These are phyloP conservation scores for Phytopythium boreale DNA, from an alignment of 352 stramenopile species.

Conservation along the genomic window DNA sequence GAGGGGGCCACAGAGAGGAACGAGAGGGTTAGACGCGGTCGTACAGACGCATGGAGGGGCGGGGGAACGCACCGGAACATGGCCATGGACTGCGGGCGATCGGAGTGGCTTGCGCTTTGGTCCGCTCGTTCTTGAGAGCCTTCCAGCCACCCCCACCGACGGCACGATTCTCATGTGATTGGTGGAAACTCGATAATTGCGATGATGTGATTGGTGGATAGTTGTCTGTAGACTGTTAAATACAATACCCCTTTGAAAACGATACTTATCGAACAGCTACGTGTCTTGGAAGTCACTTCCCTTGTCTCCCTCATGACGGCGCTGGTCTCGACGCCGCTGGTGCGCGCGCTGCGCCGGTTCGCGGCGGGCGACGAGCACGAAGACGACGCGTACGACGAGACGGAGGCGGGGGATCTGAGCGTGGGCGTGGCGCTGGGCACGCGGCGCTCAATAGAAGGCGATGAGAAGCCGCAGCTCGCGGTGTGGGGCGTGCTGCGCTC, in stretches of 20 bases:
- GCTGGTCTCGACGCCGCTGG: slow-evolving; percentile 26
- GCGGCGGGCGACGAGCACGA: slow-evolving; percentile 14
- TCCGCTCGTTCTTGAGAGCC: background rate
- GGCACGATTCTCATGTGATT: background rate
- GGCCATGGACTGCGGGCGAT: background rate
- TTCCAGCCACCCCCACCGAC: background rate
- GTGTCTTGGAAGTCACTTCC: no score
- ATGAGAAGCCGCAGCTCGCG: slow-evolving; percentile 9
- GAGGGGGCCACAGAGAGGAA: background rate
- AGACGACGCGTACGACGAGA: background rate
- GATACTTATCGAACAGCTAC: background rate
- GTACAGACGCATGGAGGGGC: background rate
- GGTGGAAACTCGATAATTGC: background rate
- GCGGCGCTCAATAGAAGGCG: slow-evolving; percentile 5
- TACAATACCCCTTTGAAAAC: background rate
- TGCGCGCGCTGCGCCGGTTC: slow-evolving; percentile 36
- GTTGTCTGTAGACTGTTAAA: background rate
- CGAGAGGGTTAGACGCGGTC: background rate
- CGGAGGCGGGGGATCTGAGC: slow-evolving; percentile 4
- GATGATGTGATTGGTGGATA: background rate
- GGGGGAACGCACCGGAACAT: slow-evolving; percentile 3
- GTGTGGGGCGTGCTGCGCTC: slow-evolving; percentile 24
- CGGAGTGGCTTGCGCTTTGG: background rate
- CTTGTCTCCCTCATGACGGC: slow-evolving; percentile 9
- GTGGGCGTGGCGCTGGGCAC: slow-evolving; percentile 25